Evolutionary conservation across 2,329 filamentous ascomycete species (phyloP).

Genomic region (Colletotrichum camelliae): DNA sequence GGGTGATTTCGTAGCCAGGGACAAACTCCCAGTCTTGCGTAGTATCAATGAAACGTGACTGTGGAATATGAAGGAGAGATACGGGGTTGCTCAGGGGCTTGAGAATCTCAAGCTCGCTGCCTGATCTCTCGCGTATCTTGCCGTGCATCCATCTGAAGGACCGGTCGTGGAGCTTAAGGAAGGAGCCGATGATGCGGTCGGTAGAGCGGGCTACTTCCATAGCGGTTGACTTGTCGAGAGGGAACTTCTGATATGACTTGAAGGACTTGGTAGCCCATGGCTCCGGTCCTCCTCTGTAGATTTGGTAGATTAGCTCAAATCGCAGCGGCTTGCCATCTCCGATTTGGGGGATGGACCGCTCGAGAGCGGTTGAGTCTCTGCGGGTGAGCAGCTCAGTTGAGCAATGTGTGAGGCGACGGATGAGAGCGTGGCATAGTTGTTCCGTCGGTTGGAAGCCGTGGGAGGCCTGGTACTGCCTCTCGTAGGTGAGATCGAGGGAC

Average conservation of each 20-base stretch:
- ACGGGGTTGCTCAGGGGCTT: conserved; percentile 48
- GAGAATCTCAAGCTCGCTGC: conserved; percentile 41
- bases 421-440: conserved; percentile 52
- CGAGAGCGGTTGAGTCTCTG: conserved; percentile 52
- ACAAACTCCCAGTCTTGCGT: conserved; percentile 50
- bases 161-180: conserved; percentile 55
- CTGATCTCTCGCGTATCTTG: conserved; percentile 42
- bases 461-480: conserved; percentile 52
- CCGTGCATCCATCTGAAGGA: conserved; percentile 53
- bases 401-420: conserved; percentile 57
- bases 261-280: conserved; percentile 50
- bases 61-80: conserved; percentile 52
- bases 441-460: conserved; percentile 47
- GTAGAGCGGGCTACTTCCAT: conserved; percentile 53
- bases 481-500: conserved; percentile 48
- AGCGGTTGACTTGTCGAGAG: conserved; percentile 47
- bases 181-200: conserved; percentile 56
- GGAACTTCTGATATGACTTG: conserved; percentile 55
- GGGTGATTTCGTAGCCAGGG: conserved; percentile 55
- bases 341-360: conserved; percentile 31
- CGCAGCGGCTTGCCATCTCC: conserved; percentile 48
- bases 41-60: conserved; percentile 47
- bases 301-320: conserved; percentile 54
- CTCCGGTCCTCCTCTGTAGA: conserved; percentile 42
- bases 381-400: conserved; percentile 59